These are phyloP conservation scores for Kwoniella dejecticola DNA, from an alignment of 768 basidiomycete species.

Conservation along the genomic window DNA sequence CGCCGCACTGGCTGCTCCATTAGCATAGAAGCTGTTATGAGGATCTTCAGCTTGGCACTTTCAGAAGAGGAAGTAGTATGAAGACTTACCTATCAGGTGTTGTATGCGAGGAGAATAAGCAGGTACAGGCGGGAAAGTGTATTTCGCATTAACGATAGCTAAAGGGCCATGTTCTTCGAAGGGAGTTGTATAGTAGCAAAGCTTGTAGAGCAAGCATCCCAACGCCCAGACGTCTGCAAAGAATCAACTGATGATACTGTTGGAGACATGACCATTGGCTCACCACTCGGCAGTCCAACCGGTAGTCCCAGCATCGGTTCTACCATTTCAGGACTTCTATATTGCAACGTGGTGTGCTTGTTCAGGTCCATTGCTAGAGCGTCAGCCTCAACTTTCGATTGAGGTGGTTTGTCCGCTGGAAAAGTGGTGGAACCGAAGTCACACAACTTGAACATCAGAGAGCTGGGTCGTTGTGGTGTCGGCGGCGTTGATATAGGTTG, in stretches of 20 bases:
- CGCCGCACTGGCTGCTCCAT: slow-evolving; percentile 84
- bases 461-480: slow-evolving; percentile 65
- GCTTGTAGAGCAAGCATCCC: slow-evolving; percentile 93
- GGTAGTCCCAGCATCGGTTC: slow-evolving; percentile 60
- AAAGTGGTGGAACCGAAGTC: slow-evolving; percentile 93
- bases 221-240: slow-evolving; percentile 87
- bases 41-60: neutral
- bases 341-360: slow-evolving; percentile 92
- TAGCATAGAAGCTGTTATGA: slow-evolving; percentile 75
- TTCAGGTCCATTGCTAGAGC: slow-evolving; percentile 87
- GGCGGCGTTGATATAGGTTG: slow-evolving; percentile 37
- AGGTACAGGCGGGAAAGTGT: slow-evolving; percentile 84
- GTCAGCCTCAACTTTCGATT: slow-evolving; percentile 79
- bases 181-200: slow-evolving; percentile 98
- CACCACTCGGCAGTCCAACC: slow-evolving; percentile 54
- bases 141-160: slow-evolving; percentile 95
- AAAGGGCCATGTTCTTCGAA: slow-evolving; percentile 97
- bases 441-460: slow-evolving; percentile 87
- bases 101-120: slow-evolving; percentile 83
- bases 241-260: no score
- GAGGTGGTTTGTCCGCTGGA: slow-evolving; percentile 69
- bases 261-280: neutral
- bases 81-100: slow-evolving; percentile 69
- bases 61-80: neutral
- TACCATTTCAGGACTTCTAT: slow-evolving; percentile 98